Evolutionary conservation across 495 filamentous ascomycete species (phyloP), one percentile per base, ranked within the genome.

Genomic region (Echria macrotheca): DNA sequence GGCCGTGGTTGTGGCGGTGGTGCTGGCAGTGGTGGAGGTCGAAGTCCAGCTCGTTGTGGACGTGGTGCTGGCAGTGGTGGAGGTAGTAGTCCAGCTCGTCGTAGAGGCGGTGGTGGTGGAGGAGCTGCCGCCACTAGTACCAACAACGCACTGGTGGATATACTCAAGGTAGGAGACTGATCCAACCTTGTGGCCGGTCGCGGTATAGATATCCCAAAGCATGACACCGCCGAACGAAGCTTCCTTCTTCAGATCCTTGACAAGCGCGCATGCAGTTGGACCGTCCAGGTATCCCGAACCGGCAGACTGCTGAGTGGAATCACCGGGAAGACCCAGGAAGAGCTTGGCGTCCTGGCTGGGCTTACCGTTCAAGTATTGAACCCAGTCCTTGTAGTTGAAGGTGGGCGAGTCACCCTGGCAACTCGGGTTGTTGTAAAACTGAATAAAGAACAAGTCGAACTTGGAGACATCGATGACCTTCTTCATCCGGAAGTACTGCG

Each of bases 381-480:
- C 81, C 84, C 84, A 86, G 19, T 61, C 68, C 24, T 75, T 61
- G 57, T 83, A 85, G 67, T 86, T 85, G 67, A 80, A 85, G 48
- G 68, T 67, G 8, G 58, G 54, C 1, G 58, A 50, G 12, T 57
- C 49, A n/a, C 69, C 74, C 9, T 77, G 63, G 49, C 82, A 82
- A 52, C 68, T 72, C 6, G 60, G 72, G 70, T 86, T 84, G 75
- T 87, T 83, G 70, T 86, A 86, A 69, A 85, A 86, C 61, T 86
- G 83, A 15, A 85, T 71, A 61, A 77, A 87, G n/a, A 86, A 66
- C 21, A 76, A 76, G 54, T 87, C 83, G 42, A 85, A 79, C 4
- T 57, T 44, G 10, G 72, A 66, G 2, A 68, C 61, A 40, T 76
- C 56, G 45, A 86, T 75, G 52, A 82, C 74, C 3, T 67, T 63